Base-by-base conservation (phyloP, 2,329 filamentous ascomycete species). In the Pseudogymnoascus sp. region DNA sequence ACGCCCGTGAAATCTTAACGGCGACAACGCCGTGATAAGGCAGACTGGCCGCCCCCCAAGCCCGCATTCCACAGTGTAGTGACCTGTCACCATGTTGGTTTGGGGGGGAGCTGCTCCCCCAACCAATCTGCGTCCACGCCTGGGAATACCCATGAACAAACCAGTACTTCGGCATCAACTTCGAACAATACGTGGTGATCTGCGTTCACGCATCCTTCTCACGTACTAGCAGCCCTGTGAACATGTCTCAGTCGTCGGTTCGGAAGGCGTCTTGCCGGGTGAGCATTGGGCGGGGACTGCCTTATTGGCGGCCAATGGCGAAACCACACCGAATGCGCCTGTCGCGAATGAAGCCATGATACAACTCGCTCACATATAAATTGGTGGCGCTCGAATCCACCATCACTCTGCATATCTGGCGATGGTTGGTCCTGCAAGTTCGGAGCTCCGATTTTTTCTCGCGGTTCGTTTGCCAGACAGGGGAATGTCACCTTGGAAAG, bases 401-500 rank as follows among this genome's bases (percentile, higher is more conserved):
- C 28, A 8, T 34, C 6, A 11, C n/a, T 19, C 10, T 36, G n/a
- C 51, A 21, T 19, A 16, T 36, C 6, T 57, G 28, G 28, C 19
- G 51, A 57, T 57, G 28, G 28, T 57, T 57, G 51, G 28, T 7
- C 28, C n/a, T 57, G 51, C n/a, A 21, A 13, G n/a, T 5, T 34
- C 51, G 51, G 28, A 14, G 25, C 51, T 57, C 51, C 51, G 25
- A 34, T 57, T 57, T 57, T 57, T 57, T 57, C n/a, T 57, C 51
- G 25, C 25, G 25, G n/a, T 16, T 13, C 13, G 51, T 34, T 34
- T 13, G 51, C 51, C 2, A 57, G 51, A 34, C 51, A 2, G 28
- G 51, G 43, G n/a, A 13, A 13, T 34, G 51, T 8, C 51, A 57
- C 51, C 51, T 36, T 57, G 51, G 28, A 21, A 21, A 34, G 28